Evolutionary conservation across 768 basidiomycete genomes (phyloP).

Genomic region (Mycena floridula): DNA sequence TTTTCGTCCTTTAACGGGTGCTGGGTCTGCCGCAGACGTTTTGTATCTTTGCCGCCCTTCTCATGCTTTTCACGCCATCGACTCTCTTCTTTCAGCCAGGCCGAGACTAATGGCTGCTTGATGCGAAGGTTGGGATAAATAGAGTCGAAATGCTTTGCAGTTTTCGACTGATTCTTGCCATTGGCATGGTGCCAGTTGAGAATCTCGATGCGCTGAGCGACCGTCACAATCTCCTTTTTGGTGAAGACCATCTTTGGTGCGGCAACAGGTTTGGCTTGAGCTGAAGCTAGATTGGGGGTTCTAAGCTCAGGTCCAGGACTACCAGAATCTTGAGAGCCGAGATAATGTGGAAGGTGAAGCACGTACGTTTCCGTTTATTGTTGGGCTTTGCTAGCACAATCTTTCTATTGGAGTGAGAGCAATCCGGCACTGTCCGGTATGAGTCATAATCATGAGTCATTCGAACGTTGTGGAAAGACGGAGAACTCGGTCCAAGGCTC

Average conservation of each 20-base stretch:
- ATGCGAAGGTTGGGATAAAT: slow-evolving; percentile 27
- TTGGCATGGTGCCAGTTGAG: slow-evolving; percentile 29
- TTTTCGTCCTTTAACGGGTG: slow-evolving; percentile 28
- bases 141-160: slow-evolving; percentile 21
- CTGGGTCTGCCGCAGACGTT: slow-evolving; percentile 14
- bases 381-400: background rate
- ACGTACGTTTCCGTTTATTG: slow-evolving; percentile 1
- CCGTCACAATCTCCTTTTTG: slow-evolving; percentile 25
- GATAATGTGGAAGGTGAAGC: background rate
- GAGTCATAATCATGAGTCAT: too few relatives aligned
- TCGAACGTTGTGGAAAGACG: too few relatives aligned
- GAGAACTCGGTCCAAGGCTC: too few relatives aligned
- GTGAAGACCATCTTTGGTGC: slow-evolving; percentile 7
- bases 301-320: background rate
- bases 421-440: too few relatives aligned
- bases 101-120: slow-evolving; percentile 25
- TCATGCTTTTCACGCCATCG: slow-evolving; percentile 16
- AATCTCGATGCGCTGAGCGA: slow-evolving; percentile 28
- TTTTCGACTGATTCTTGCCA: slow-evolving; percentile 23
- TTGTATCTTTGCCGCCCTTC: slow-evolving; percentile 22
- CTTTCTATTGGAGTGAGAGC: too few relatives aligned
- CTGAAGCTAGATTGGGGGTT: background rate
- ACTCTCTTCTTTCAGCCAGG: slow-evolving; percentile 25
- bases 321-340: background rate
- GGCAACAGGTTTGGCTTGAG: background rate